Evolutionary conservation across 225 moss, liverwort and hornwort genomes (phyloP).

Genomic region (Rhytidiadelphus loreus): DNA sequence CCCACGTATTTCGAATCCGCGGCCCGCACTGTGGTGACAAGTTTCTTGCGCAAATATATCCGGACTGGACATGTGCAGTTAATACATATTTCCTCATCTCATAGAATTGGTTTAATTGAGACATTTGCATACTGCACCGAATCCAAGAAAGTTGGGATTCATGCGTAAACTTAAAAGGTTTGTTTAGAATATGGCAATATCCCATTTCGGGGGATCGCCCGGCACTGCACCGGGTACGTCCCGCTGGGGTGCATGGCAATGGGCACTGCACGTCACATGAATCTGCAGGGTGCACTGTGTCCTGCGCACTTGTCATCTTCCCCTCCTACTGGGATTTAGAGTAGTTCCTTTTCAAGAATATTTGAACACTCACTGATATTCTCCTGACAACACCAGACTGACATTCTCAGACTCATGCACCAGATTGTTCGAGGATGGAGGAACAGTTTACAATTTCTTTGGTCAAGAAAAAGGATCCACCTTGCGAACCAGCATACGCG

Average conservation of each 20-base stretch:
- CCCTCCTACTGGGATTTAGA: not conserved
- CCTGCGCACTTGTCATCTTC: not conserved
- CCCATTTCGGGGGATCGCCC: too few relatives aligned
- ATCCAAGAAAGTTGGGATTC: not conserved
- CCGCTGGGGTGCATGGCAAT: not conserved
- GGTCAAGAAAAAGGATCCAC: constrained; percentile 36
- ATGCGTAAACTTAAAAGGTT: not conserved
- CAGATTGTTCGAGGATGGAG: constrained; percentile 71
- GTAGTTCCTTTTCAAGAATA: not conserved
- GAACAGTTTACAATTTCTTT: constrained; percentile 39
- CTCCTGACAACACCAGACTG: not conserved
- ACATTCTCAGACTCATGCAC: not conserved
- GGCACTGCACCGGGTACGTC: not conserved
- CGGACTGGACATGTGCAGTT: constrained; percentile 79
- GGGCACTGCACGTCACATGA: not conserved
- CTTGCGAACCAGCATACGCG: constrained; percentile 29
- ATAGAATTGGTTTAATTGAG: not conserved
- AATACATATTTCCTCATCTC: not conserved
- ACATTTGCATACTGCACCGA: not conserved
- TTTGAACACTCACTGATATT: not conserved
- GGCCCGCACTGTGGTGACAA: constrained; percentile 50
- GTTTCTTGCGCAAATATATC: constrained; percentile 58
- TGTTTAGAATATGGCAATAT: not conserved
- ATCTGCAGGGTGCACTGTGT: not conserved
- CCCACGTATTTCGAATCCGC: constrained; percentile 50